These are phyloP conservation scores for Elaeagnus macrophylla DNA, from an alignment of 306 rosid species.

Conservation along the genomic window DNA sequence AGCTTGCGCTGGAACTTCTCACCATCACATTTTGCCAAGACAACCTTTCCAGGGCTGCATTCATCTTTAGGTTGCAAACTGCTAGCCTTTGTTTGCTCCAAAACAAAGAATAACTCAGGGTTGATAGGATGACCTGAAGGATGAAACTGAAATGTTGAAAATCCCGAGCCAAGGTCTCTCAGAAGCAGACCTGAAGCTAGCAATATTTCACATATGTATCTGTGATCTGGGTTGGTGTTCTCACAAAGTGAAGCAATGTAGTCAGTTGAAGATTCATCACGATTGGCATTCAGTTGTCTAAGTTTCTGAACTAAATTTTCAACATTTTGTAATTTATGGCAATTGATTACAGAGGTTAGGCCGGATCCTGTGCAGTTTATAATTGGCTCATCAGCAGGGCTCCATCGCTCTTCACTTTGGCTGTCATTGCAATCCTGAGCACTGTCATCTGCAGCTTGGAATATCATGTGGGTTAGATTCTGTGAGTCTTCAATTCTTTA, in stretches of 20 bases:
- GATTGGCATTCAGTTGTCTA: constrained; percentile 56
- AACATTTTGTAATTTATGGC: constrained; percentile 61
- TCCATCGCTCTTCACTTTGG: constrained; percentile 48
- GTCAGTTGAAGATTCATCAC: constrained; percentile 66
- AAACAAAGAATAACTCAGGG: constrained; percentile 72
- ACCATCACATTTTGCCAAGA: constrained; percentile 20
- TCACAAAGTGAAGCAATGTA: constrained; percentile 76
- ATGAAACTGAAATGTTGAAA: constrained; percentile 63
- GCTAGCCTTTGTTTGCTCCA: constrained; percentile 85
- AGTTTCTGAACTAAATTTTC: constrained; percentile 80
- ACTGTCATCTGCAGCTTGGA: constrained; percentile 33
- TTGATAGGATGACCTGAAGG: constrained; percentile 72
- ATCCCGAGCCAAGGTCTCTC: constrained; percentile 58
- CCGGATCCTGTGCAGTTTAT: constrained; percentile 32
- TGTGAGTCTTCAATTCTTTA: no score
- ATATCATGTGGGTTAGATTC: constrained; percentile 17
- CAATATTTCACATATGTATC: constrained; percentile 76
- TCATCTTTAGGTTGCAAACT: constrained; percentile 49
- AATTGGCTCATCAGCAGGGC: constrained; percentile 22
- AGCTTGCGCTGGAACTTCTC: constrained; percentile 65
- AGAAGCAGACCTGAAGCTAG: constrained; percentile 80
- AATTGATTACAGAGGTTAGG: constrained; percentile 44
- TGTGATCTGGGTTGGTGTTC: constrained; percentile 66
- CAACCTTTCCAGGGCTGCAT: constrained; percentile 24
- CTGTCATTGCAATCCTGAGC: constrained; percentile 32